Evolutionary conservation across 176 grass and related monocot species (phyloP).

Genomic region (bread wheat (Triticum aestivum)): DNA sequence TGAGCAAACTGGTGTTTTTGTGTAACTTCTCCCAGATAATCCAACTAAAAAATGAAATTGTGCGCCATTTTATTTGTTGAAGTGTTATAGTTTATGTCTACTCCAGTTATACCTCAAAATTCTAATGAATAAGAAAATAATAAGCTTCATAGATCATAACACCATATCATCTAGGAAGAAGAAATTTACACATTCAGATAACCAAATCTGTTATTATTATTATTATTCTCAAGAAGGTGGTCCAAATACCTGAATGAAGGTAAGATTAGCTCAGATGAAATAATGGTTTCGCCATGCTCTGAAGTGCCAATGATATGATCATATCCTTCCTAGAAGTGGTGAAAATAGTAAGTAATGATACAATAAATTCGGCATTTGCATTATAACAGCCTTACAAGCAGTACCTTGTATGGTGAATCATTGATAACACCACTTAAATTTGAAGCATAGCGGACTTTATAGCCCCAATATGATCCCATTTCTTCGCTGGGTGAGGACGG

Average conservation of each 20-base stretch:
- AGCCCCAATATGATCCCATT: conserved; percentile 85
- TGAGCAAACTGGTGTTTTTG: background rate
- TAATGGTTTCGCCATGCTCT: conserved; percentile 83
- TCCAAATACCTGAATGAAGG: conserved; percentile 70
- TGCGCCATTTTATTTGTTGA: background rate
- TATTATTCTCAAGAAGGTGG: background rate
- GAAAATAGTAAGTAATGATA: conserved; percentile 27
- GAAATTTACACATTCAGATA: conserved; percentile 17
- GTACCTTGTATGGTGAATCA: conserved; percentile 70
- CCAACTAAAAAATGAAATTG: background rate
- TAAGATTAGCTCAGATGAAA: conserved; percentile 83
- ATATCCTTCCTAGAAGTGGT: conserved; percentile 67
- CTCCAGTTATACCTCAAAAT: background rate
- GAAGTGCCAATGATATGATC: conserved; percentile 97
- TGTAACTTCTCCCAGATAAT: background rate
- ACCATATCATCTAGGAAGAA: conserved; percentile 11
- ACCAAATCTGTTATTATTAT: background rate
- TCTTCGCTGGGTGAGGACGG: conserved; percentile 58
- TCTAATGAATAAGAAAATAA: background rate
- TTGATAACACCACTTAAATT: conserved; percentile 76
- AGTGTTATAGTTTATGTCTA: background rate
- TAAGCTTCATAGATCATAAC: background rate
- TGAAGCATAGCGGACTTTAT: conserved; percentile 87
- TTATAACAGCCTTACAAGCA: background rate
- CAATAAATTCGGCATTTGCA: background rate